Base-by-base conservation (phyloP, 306 rosid species). In the Aeschynomene evenia region DNA sequence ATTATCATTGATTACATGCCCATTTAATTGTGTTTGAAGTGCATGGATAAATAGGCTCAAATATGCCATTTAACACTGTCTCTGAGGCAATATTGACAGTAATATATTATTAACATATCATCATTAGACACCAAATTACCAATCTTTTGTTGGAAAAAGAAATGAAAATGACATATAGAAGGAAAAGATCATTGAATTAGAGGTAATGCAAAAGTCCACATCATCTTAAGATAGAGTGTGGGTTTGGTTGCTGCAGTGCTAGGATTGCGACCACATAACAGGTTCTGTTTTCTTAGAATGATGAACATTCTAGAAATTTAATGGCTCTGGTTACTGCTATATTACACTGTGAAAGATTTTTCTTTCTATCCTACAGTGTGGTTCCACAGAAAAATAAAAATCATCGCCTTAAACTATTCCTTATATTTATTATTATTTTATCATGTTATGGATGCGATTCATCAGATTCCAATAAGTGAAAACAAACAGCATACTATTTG, bases 211-310 rank as follows among this genome's bases (percentile, higher is more conserved):
- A 77, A 18, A 63, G 73, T 45, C 16, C 12, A 16, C 52, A 43
- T 67, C 69, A 9, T 16, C n/a, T n/a, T n/a, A n/a, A n/a, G n/a
- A n/a, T n/a, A n/a, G 22, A 50, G 5, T 54, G 55, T 40, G 20
- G 55, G 19, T 13, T 63, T 63, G 71, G 56, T 62, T 73, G 57
- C 78, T 69, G 39, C 31, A 16, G 23, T 55, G 31, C 16, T 2
- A 13, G 9, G 76, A 46, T 46, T 28, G 43, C 39, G 74, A 50
- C 65, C 59, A 37, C 54, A 58, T 64, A 37, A 3, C 23, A 66
- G 1, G 24, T 49, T 71, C 0, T 39, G 58, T 28, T n/a, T 48
- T 33, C 65, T 14, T 1, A 24, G 34, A n/a, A n/a, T n/a, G 49
- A 55, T 68, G 9, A 51, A 76, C 5, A 60, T 48, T 16, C 12